Evolutionary conservation across 208 protist genomes (phyloP), one percentile per base, ranked within the genome.

Genomic region (Hexamita inflata): DNA sequence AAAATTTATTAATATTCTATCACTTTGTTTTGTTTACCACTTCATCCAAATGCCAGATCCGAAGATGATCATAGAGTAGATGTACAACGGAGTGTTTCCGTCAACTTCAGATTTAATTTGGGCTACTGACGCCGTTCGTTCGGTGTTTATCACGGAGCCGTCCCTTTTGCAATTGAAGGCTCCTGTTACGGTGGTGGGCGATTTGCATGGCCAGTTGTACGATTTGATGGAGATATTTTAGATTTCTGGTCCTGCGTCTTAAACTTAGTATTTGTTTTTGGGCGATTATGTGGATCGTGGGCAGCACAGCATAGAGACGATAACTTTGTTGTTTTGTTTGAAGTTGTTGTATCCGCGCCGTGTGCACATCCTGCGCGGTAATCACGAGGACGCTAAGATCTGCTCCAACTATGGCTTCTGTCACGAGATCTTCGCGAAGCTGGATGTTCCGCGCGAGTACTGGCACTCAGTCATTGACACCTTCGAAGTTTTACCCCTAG

Each of bases 121-220:
- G 60, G 13, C 34, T 24, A 66, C 60, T 15, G 60, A 66, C 60
- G 13, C 15, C 24, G 60, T 38, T 30, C 15, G 60, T 38, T 15
- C 15, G 15, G 30, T 66, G 15, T 66, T 66, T 30, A 38, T 66
- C 60, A 66, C 32, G 15, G 80, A 83, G 74, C 41, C 65, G 26
- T 82, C 74, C 58, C 40, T 83, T n/a, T 15, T 78, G 15, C 28
- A 29, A 29, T 29, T 75, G 1, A 7, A 29, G 15, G 28, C 74
- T 28, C 95, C 95, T 0, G 92, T 98, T 0, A 97, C 92, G 0
- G 90, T 98, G 0, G 95, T 93, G 81, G 96, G 96, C 28, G 96
- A 99, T 82, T 95, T 98, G 58, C 96, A 99, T 82, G 96, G 95
- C 0, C 96, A 99, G 86, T 97, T 98, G 70, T 94, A 90, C 80